phyloP scores from a whole-genome alignment of 495 filamentous ascomycete species.

The Xylaria bambusicola region DNA sequence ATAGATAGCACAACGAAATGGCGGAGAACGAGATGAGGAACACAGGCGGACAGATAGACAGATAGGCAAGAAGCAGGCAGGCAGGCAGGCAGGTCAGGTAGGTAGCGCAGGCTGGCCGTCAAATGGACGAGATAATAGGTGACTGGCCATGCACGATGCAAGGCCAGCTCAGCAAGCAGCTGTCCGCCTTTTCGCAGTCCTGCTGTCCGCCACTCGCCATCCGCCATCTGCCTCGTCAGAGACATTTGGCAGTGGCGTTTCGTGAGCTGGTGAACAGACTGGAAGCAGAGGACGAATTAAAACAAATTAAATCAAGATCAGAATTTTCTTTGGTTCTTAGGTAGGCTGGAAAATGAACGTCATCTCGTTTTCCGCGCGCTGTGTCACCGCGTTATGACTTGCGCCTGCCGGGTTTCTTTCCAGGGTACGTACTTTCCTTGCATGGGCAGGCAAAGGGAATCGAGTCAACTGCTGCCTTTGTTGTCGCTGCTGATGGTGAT shows the following conservation, averaged over 20 bases:
- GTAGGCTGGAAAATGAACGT: neutral
- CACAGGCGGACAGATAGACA: neutral
- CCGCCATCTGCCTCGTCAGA: conserved; percentile 14
- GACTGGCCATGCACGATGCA: conserved; percentile 16
- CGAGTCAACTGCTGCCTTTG: neutral
- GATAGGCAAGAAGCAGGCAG: neutral
- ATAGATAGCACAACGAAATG: neutral
- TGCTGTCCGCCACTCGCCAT: neutral
- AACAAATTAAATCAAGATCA: no score
- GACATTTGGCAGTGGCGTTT: conserved; percentile 13
- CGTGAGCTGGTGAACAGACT: neutral
- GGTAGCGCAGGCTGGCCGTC: neutral
- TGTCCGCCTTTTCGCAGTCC: conserved; percentile 13
- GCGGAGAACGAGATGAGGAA: neutral
- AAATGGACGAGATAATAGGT: neutral
- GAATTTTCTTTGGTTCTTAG: no score
- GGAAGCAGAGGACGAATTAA: neutral
- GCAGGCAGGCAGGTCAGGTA: conserved; percentile 1
- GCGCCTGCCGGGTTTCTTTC: no score
- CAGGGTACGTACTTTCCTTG: no score
- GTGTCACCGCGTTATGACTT: neutral
- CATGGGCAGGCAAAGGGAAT: no score
- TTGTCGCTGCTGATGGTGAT: neutral
- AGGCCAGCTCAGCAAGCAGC: conserved; percentile 19
- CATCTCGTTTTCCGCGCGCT: neutral